Evolutionary conservation across 768 basidiomycete species (phyloP).

Genomic region (Termitomyces sp.): DNA sequence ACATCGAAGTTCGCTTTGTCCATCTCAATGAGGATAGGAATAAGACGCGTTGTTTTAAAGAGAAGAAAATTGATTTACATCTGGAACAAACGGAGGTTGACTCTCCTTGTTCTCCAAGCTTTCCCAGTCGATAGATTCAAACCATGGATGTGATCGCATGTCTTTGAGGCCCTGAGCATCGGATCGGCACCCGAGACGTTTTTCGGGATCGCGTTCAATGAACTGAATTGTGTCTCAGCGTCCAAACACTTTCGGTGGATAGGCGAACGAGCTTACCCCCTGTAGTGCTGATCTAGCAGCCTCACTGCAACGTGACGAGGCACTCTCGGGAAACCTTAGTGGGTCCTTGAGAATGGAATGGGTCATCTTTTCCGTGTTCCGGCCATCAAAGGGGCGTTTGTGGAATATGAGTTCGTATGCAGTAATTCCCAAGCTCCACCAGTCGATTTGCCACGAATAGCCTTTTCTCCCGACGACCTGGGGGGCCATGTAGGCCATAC

Average conservation of each 20-base stretch:
- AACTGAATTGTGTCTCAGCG: slow-evolving; percentile 43
- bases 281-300: slow-evolving; percentile 62
- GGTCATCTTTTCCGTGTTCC: slow-evolving; percentile 84
- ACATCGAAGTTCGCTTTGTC: slow-evolving; percentile 99
- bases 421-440: slow-evolving; percentile 93
- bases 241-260: slow-evolving; percentile 2
- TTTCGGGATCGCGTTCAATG: slow-evolving; percentile 74
- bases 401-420: slow-evolving; percentile 86
- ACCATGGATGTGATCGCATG: slow-evolving; percentile 82
- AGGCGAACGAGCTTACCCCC: slow-evolving; percentile 41
- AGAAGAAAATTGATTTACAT: slow-evolving; percentile 51
- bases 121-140: slow-evolving; percentile 76
- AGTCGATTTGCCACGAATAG: slow-evolving; percentile 90
- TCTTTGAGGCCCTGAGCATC: slow-evolving; percentile 70
- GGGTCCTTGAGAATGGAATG: slow-evolving; percentile 79
- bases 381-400: slow-evolving; percentile 84
- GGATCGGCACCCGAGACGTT: slow-evolving; percentile 75
- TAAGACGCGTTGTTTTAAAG: slow-evolving; percentile 1
- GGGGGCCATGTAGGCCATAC: slow-evolving; percentile 99
- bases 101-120: slow-evolving; percentile 60
- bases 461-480: slow-evolving; percentile 91
- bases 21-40: slow-evolving; percentile 43
- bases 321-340: slow-evolving; percentile 72
- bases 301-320: slow-evolving; percentile 50
- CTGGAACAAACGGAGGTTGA: slow-evolving; percentile 85